Conservation (phyloP, 208 protist genomes). For the Leptomonas pyrrhocoris region DNA sequence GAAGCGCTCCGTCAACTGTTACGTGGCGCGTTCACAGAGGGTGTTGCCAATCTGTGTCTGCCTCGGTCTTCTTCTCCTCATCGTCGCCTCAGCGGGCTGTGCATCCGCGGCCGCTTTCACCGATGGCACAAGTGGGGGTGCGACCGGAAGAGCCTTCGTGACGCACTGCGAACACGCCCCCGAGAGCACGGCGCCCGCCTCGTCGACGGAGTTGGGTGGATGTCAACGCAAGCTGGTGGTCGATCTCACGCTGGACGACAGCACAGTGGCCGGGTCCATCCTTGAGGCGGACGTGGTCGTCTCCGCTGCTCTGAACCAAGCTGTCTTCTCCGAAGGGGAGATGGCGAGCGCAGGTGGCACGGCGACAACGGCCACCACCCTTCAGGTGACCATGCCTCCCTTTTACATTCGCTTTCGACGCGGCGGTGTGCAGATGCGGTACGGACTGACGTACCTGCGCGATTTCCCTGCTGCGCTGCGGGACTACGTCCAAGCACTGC, state of each 20-base stretch:
- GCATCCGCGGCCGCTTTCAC: background rate
- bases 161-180: constrained; percentile 7
- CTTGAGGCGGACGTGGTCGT: constrained; percentile 24
- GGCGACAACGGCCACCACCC: constrained; percentile 4
- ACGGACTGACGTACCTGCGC: constrained; percentile 51
- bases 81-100: background rate
- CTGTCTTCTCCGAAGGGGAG: constrained; percentile 12
- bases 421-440: constrained; percentile 41
- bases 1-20: too few species aligned
- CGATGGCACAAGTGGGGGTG: constrained; percentile 2
- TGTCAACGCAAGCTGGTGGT: constrained; percentile 33
- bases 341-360: background rate
- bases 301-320: constrained; percentile 8
- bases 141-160: constrained; percentile 12
- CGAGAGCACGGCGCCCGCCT: background rate
- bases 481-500: constrained; percentile 26
- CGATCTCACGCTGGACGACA: constrained; percentile 32
- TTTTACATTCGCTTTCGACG: constrained; percentile 37
- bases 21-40: background rate
- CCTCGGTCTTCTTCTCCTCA: constrained; percentile 3
- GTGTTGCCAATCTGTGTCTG: background rate
- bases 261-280: constrained; percentile 20
- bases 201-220: constrained; percentile 2
- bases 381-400: constrained; percentile 34
- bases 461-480: constrained; percentile 58